Conservation (phyloP, 495 filamentous ascomycete species). For the Penicillium samsonianum region DNA sequence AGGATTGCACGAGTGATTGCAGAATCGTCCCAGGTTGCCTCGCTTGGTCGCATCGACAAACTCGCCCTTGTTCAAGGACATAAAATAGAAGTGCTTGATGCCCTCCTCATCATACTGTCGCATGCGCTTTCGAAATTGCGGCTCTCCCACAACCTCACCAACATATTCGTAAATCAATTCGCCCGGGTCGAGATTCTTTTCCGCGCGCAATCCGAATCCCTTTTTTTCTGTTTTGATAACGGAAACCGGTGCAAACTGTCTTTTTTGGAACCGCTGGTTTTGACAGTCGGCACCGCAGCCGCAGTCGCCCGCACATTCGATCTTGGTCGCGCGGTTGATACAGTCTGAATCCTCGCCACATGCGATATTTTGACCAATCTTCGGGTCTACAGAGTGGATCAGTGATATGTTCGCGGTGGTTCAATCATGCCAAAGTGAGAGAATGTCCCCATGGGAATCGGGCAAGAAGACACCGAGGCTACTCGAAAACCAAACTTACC, state of each 20-base stretch:
- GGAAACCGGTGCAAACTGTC: constrained; percentile 84
- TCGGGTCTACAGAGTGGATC: constrained; percentile 54
- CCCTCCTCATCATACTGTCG: constrained; percentile 89
- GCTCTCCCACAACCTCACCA: constrained; percentile 95
- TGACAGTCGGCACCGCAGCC: constrained; percentile 85
- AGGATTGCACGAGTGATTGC: constrained; percentile 98
- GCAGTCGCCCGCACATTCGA: constrained; percentile 88
- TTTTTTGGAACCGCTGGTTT: constrained; percentile 92
- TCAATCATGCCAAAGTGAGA: background rate
- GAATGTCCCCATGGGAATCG: too few species aligned
- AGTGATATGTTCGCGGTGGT: constrained; percentile 8
- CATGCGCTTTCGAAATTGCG: constrained; percentile 82
- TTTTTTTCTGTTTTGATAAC: constrained; percentile 99
- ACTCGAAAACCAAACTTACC: constrained; percentile 65
- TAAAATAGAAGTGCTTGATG: constrained; percentile 99
- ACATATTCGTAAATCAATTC: constrained; percentile 99
- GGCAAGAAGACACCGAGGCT: background rate
- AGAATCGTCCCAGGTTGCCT: constrained; percentile 94
- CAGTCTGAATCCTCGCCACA: constrained; percentile 98
- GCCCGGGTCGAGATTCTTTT: constrained; percentile 71
- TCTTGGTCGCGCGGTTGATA: constrained; percentile 97
- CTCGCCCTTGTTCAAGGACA: constrained; percentile 95
- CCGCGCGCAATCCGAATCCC: constrained; percentile 85
- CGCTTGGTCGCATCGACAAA: constrained; percentile 98
- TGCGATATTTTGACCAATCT: constrained; percentile 67